Percentiles rank a stretch among this genome's conserved stretches.
phyloP scores from a whole-genome alignment of 345 rosid species.

The Raphanus sativus region DNA sequence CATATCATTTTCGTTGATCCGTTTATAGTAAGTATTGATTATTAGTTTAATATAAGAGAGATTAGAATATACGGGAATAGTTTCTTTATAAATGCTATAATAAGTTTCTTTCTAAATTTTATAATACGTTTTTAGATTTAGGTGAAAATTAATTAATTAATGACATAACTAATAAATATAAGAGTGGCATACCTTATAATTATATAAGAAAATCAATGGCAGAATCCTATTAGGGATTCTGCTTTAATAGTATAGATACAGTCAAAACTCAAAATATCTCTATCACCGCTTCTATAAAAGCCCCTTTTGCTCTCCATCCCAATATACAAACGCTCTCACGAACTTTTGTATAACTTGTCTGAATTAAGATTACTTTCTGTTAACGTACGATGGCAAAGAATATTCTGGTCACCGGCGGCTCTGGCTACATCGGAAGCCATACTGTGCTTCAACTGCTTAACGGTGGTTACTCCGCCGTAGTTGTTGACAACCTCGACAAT shows the following conservation, averaged over 20 bases:
- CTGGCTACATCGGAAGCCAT: constrained; percentile 94
- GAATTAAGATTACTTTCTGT: background rate
- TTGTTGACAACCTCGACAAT: constrained; percentile 82
- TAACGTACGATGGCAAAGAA: constrained; percentile 41
- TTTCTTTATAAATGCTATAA: no score
- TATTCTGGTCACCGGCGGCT: constrained; percentile 88
- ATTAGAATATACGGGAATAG: no score
- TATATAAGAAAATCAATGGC: no score
- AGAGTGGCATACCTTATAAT: no score
- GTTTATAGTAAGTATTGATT: no score
- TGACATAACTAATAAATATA: no score
- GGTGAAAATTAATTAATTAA: no score
- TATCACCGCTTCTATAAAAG: constrained; percentile 30
- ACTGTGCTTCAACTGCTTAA: constrained; percentile 82
- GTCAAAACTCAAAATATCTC: constrained; percentile 9
- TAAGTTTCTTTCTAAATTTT: no score
- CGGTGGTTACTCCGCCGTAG: constrained; percentile 64
- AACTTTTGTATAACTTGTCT: background rate
- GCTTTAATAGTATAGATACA: constrained; percentile 12
- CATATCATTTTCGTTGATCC: no score
- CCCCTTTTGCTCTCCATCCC: constrained; percentile 13
- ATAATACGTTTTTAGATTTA: no score
- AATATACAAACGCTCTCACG: constrained; percentile 2
- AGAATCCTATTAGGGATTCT: no score
- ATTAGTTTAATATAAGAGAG: no score